Percentiles rank a stretch among this genome's conserved stretches.
These are phyloP conservation scores for Polyplosphaeria fusca DNA, from an alignment of 495 filamentous ascomycete genomes.

Conservation along the genomic window DNA sequence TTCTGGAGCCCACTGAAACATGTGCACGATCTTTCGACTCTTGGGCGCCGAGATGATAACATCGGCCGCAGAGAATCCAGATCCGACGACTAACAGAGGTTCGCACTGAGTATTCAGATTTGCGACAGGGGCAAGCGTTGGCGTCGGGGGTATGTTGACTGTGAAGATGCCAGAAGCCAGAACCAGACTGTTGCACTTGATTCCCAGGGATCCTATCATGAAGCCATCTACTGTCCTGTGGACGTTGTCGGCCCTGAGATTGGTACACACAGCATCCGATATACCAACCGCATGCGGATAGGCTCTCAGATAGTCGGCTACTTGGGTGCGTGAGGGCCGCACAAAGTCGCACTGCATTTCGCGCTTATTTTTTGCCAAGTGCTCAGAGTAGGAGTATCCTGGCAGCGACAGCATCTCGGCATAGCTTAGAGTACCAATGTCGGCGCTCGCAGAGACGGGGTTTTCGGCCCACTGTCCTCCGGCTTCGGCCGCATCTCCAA, in stretches of 20 bases:
- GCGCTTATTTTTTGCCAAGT: conserved; percentile 47
- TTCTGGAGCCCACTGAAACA: conserved; percentile 61
- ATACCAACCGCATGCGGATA: conserved; percentile 58
- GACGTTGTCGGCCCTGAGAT: conserved; percentile 46
- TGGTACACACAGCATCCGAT: conserved; percentile 49
- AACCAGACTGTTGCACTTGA: conserved; percentile 60
- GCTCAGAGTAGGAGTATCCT: conserved; percentile 58
- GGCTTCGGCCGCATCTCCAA: conserved; percentile 53
- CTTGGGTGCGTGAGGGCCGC: conserved; percentile 57
- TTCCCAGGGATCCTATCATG: conserved; percentile 50
- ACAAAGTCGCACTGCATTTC: conserved; percentile 52
- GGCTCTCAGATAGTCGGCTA: conserved; percentile 55
- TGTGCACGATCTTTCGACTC: conserved; percentile 56
- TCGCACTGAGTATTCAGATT: conserved; percentile 37
- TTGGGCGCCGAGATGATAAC: conserved; percentile 55
- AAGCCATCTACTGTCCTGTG: conserved; percentile 51
- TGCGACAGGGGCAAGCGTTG: conserved; percentile 41
- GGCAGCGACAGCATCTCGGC: conserved; percentile 64
- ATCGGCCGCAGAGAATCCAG: conserved; percentile 65
- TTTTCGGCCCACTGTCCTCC: conserved; percentile 67
- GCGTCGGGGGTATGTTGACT: conserved; percentile 52
- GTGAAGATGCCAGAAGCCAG: conserved; percentile 65
- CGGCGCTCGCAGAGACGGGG: conserved; percentile 52
- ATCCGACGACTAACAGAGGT: conserved; percentile 55
- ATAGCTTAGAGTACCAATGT: conserved; percentile 51